Base-by-base conservation (phyloP, 1,284 basidiomycete genomes). In the Sanghuangporus weigelae region DNA sequence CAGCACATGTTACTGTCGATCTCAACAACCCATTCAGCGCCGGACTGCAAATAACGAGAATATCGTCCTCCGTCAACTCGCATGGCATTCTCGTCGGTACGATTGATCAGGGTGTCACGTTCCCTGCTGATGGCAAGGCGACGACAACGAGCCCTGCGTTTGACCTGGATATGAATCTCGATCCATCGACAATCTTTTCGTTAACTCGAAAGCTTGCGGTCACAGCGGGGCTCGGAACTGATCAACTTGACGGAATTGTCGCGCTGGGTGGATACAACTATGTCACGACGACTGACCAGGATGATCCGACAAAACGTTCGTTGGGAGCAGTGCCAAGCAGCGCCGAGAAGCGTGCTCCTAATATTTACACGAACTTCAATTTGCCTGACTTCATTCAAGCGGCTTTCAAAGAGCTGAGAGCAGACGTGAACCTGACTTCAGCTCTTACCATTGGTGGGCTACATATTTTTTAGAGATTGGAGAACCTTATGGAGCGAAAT, bases 21-120 rank as follows among this genome's bases (percentile, higher is more conserved):
- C 78, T 92, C 31, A 76, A 72, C 65, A 92, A 93, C 71, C 90
- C 89, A 3, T 93, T 92, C 76, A 84, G 82, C 1, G 76, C 87
- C 5, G 75, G 76, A 26, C 77, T 93, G 42, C 72, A 77, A 38
- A 84, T 93, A 68, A 87, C 83, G 3, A 76, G 78, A 62, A 84
- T 92, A 66, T 74, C 77, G n/a, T 87, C 88, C 5, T 84, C 79
- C 51, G 84, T 92, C 59, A 82, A 80, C 7, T 82, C 84, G 21
- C 84, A 84, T 66, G 89, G 87, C 1, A 81, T 93, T 66, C 73
- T 74, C 48, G 78, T 93, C 35, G 91, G 90, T 1, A 80, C 79
- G 31, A 91, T 93, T 68, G 77, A 83, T 63, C 80, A 82, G 12
- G 69, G 75, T 10, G 84, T 82, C 0, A 78, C 81, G 67, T 90